Percentiles rank a stretch among this genome's conserved stretches.
These are phyloP conservation scores for Trypanosoma brucei DNA, from an alignment of 208 protist species.

Conservation along the genomic window DNA sequence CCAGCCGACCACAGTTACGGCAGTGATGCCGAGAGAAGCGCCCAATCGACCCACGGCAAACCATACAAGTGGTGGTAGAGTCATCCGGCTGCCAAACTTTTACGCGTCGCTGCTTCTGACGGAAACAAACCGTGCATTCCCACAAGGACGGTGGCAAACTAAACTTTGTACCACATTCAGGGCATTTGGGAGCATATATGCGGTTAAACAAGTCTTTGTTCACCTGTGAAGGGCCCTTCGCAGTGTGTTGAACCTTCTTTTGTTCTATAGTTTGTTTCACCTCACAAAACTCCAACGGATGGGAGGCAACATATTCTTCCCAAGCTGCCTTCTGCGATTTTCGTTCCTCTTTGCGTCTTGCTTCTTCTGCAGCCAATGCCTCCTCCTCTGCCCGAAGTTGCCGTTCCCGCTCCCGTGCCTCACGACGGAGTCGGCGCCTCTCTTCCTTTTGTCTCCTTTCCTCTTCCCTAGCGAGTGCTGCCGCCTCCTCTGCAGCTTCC, in stretches of 20 bases:
- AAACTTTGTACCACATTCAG: constrained; percentile 48
- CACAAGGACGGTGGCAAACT: constrained; percentile 54
- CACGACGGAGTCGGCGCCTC: constrained; percentile 41
- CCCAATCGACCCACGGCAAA: constrained; percentile 56
- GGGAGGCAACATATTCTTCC: constrained; percentile 66
- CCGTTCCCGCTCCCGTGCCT: constrained; percentile 50
- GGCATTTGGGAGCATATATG: constrained; percentile 74
- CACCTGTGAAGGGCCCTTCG: constrained; percentile 50
- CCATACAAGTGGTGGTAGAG: constrained; percentile 46
- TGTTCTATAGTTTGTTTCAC: constrained; percentile 49
- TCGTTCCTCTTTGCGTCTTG: constrained; percentile 26
- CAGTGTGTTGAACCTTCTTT: constrained; percentile 39
- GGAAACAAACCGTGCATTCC: constrained; percentile 68
- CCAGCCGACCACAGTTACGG: constrained; percentile 73
- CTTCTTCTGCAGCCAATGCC: constrained; percentile 42
- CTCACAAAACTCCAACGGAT: constrained; percentile 62
- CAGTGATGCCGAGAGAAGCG: constrained; percentile 86
- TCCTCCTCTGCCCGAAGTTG: constrained; percentile 50
- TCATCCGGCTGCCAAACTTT: constrained; percentile 85
- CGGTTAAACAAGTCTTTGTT: constrained; percentile 44
- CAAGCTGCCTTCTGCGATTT: constrained; percentile 64
- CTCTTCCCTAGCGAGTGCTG: constrained; percentile 27
- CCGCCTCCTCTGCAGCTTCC: constrained; percentile 35
- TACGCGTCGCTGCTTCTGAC: constrained; percentile 24
- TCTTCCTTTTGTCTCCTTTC: constrained; percentile 30